Evolutionary conservation across 2,329 filamentous ascomycete genomes (phyloP).

Genomic region (Trichoderma semiorbis): DNA sequence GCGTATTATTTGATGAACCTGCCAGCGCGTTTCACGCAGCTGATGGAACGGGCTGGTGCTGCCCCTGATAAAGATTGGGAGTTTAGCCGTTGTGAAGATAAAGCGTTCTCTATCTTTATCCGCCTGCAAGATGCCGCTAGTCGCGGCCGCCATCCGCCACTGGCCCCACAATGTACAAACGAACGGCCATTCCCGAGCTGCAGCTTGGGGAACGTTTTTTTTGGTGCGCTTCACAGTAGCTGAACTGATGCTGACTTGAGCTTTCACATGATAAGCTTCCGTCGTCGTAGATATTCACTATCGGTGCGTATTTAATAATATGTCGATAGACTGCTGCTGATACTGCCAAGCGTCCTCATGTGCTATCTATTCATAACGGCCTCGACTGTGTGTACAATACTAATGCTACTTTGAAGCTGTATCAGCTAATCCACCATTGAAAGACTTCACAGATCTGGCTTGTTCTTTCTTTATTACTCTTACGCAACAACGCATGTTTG

Average conservation of each 20-base stretch:
- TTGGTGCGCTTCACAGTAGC: neutral
- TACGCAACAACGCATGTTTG: neutral
- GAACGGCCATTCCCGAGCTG: constrained; percentile 9
- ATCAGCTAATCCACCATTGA: neutral
- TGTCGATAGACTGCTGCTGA: neutral
- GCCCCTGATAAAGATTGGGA: neutral
- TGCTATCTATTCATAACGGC: neutral
- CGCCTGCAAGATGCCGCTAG: constrained; percentile 13
- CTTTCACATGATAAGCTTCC: neutral
- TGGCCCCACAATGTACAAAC: neutral
- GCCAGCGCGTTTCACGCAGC: neutral
- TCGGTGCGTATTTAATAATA: neutral
- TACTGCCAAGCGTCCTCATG: neutral
- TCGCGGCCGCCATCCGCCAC: constrained; percentile 10
- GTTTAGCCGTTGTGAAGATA: neutral
- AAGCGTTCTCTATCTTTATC: neutral
- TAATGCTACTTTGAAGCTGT: neutral
- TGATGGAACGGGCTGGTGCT: neutral
- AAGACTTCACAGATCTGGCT: neutral
- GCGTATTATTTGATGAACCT: neutral
- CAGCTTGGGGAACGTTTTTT: neutral
- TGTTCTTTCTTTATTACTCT: neutral
- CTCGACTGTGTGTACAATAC: neutral
- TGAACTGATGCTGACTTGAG: neutral
- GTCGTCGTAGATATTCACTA: neutral